A percentile compares a stretch with the other conserved stretches of the same genome.
These are phyloP conservation scores for Lasiosphaeria miniovina DNA, from an alignment of 495 filamentous ascomycete genomes.

Conservation along the genomic window DNA sequence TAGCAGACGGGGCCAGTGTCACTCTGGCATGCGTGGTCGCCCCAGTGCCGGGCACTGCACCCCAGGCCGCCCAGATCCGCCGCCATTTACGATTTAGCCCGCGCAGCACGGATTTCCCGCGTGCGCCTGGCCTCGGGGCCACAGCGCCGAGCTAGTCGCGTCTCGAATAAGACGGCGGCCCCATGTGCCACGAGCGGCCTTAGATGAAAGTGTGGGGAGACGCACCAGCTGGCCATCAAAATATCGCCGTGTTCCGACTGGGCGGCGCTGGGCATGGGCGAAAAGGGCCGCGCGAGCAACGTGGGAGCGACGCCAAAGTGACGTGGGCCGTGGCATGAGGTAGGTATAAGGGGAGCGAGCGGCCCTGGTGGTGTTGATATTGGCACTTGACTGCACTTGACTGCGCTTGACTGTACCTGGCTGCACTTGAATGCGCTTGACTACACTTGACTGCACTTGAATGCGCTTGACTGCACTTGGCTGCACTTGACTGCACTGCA, in stretches of 20 bases:
- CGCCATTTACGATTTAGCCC: slow-evolving; percentile 18
- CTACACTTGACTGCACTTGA: too few relatives aligned
- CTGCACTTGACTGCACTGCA: neutral
- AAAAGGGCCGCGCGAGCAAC: neutral
- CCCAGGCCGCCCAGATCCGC: neutral
- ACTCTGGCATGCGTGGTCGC: neutral
- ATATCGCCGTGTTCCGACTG: slow-evolving; percentile 25
- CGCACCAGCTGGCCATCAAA: slow-evolving; percentile 2
- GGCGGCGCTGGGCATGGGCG: slow-evolving; percentile 14
- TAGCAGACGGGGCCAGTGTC: neutral
- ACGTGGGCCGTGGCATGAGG: neutral
- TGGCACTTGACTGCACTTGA: neutral
- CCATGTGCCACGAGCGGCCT: neutral
- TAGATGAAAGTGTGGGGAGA: slow-evolving; percentile 19
- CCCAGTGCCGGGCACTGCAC: neutral
- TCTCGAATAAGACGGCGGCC: slow-evolving; percentile 12
- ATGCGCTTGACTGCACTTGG: too few relatives aligned
- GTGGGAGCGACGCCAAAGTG: neutral
- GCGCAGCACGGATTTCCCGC: slow-evolving; percentile 16
- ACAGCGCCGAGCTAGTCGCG: slow-evolving; percentile 7
- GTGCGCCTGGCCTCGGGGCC: slow-evolving; percentile 9
- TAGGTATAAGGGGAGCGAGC: neutral
- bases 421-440: too few relatives aligned
- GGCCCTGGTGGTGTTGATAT: slow-evolving; percentile 3
- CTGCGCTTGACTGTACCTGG: too few relatives aligned